phyloP scores from a whole-genome alignment of 1,284 basidiomycete species.

The Erythrobasidium hasegawianum region DNA sequence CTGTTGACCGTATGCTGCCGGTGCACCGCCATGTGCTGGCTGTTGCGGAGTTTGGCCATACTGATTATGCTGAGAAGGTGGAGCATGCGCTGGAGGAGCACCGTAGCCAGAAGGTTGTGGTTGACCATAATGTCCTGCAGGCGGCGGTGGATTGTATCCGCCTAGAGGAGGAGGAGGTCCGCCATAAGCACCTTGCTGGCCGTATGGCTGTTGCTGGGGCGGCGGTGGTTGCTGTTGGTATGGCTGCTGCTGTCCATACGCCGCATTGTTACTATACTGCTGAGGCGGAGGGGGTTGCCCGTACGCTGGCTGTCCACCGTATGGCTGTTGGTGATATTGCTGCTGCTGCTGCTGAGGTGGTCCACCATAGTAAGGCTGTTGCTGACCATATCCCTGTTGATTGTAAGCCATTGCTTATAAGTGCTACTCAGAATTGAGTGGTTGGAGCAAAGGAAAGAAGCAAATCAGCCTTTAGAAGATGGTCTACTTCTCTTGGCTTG shows the following conservation, averaged over 20 bases:
- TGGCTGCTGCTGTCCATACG: slow-evolving; percentile 6
- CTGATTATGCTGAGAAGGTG: background rate
- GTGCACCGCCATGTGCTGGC: background rate
- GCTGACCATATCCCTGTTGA: slow-evolving; percentile 6
- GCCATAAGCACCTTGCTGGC: too few relatives aligned
- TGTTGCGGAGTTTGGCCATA: background rate
- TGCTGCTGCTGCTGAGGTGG: background rate
- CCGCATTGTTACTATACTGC: background rate
- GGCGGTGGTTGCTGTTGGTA: background rate
- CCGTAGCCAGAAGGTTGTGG: background rate
- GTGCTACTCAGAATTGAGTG: too few relatives aligned
- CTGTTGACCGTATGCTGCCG: background rate
- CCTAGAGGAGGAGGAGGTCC: too few relatives aligned
- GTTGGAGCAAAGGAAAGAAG: background rate
- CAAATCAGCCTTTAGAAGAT: too few relatives aligned
- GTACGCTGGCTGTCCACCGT: slow-evolving; percentile 11
- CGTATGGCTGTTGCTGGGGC: slow-evolving; percentile 3
- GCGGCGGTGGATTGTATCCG: background rate
- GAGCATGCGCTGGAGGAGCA: background rate
- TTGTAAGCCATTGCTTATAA: background rate
- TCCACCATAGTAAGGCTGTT: background rate
- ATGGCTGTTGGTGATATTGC: slow-evolving; percentile 14
- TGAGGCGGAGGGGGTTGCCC: background rate
- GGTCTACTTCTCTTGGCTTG: too few relatives aligned
- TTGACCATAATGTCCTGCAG: background rate